phyloP scores from a whole-genome alignment of 306 rosid species.

The Datisca glomerata region DNA sequence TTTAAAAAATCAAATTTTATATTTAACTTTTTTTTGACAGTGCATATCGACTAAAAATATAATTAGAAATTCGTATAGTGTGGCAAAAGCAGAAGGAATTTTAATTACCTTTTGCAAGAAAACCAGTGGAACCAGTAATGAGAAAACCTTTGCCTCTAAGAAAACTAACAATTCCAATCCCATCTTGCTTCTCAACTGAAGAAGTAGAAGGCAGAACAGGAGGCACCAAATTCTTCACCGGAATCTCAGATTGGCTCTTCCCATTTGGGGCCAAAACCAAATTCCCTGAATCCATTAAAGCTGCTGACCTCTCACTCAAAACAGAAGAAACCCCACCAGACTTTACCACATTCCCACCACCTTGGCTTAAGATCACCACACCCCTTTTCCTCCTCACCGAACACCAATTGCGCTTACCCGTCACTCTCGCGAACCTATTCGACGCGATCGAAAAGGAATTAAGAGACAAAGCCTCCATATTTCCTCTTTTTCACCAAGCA shows the following conservation, averaged over 20 bases:
- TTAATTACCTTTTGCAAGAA: constrained; percentile 97
- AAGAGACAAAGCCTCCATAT: constrained; percentile 60
- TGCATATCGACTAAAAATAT: too few relatives aligned
- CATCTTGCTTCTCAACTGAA: constrained; percentile 46
- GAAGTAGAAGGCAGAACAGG: constrained; percentile 31
- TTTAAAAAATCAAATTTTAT: not conserved
- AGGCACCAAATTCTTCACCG: constrained; percentile 53
- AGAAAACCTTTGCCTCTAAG: constrained; percentile 68
- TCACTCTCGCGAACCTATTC: constrained; percentile 14
- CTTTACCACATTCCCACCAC: constrained; percentile 40
- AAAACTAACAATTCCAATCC: constrained; percentile 72
- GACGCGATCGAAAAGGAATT: constrained; percentile 29
- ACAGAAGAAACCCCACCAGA: constrained; percentile 35
- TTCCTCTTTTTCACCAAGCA: too few relatives aligned
- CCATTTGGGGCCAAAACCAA: constrained; percentile 48
- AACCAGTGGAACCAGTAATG: constrained; percentile 85
- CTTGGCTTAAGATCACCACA: constrained; percentile 40
- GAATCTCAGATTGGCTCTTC: constrained; percentile 30
- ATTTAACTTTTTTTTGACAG: not conserved
- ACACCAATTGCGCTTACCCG: constrained; percentile 19
- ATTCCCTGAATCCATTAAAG: constrained; percentile 51
- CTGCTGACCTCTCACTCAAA: constrained; percentile 28
- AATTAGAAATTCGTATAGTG: not conserved
- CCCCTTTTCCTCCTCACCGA: constrained; percentile 24
- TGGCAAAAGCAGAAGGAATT: not conserved